These are phyloP conservation scores for Chaetomium strumarium DNA, from an alignment of 2,329 filamentous ascomycete species.

Conservation along the genomic window DNA sequence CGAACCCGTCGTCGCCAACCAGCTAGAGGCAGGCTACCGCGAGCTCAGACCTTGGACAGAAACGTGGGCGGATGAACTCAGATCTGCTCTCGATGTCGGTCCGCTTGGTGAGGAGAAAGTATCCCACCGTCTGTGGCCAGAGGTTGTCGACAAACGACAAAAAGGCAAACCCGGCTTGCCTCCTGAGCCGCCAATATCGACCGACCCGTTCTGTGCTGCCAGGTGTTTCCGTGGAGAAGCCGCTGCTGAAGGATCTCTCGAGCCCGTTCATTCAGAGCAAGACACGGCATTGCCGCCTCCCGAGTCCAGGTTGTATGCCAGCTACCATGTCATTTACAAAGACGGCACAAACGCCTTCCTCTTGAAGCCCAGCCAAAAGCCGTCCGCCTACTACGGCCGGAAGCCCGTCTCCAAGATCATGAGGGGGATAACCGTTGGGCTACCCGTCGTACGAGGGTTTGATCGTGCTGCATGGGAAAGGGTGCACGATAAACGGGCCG, in stretches of 20 bases:
- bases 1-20: conserved; percentile 79
- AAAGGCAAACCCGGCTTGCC: conserved; percentile 30
- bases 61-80: conserved; percentile 87
- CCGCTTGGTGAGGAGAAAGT: conserved; percentile 88
- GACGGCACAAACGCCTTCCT: conserved; percentile 73
- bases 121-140: conserved; percentile 74
- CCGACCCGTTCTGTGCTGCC: conserved; percentile 54
- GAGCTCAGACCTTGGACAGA: conserved; percentile 84
- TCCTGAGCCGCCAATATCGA: conserved; percentile 40
- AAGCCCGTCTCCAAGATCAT: conserved; percentile 77
- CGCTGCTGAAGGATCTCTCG: conserved; percentile 47
- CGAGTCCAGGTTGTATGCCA: conserved; percentile 55
- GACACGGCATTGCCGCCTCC: conserved; percentile 35
- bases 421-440: conserved; percentile 74
- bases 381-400: conserved; percentile 78
- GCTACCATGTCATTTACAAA: conserved; percentile 82
- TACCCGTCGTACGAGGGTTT: conserved; percentile 86
- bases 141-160: conserved; percentile 37
- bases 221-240: conserved; percentile 56
- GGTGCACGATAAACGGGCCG: conserved; percentile 49
- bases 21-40: conserved; percentile 83
- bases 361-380: conserved; percentile 76
- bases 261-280: conserved; percentile 37
- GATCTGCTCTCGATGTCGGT: conserved; percentile 85
- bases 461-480: conserved; percentile 70